Evolutionary conservation across 495 filamentous ascomycete genomes (phyloP).

Genomic region (Rhizodiscina lignyota): DNA sequence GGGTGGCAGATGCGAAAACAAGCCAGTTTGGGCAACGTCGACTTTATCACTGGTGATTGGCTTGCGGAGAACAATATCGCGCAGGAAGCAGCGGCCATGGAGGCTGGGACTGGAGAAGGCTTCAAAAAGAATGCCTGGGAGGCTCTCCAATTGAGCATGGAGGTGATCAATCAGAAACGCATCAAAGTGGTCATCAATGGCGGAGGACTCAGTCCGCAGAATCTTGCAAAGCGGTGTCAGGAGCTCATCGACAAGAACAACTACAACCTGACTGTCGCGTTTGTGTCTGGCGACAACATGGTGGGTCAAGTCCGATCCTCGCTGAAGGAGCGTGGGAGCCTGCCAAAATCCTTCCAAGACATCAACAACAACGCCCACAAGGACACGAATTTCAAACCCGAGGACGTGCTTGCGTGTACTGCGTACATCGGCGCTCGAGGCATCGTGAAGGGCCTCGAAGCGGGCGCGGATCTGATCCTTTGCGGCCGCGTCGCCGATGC

Average conservation of each 20-base stretch:
- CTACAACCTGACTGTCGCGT: not conserved
- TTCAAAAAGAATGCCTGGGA: conserved; percentile 1
- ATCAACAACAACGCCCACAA: too few relatives aligned
- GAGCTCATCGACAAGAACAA: not conserved
- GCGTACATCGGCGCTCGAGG: conserved; percentile 33
- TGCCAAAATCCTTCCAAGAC: too few relatives aligned
- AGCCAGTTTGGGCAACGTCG: too few relatives aligned
- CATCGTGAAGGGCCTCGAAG: conserved; percentile 29
- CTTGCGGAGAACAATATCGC: not conserved
- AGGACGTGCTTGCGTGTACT: conserved; percentile 9
- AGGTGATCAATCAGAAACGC: conserved; percentile 21
- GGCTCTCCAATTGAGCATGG: conserved; percentile 20
- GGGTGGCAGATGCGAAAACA: too few relatives aligned
- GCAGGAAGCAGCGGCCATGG: not conserved
- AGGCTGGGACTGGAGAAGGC: not conserved
- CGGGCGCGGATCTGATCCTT: conserved; percentile 40
- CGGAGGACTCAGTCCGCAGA: conserved; percentile 23
- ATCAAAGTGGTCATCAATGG: conserved; percentile 27
- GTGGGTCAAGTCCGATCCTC: conserved; percentile 2
- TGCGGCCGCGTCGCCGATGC: conserved; percentile 40
- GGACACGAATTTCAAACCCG: conserved; percentile 4
- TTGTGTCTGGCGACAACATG: conserved; percentile 26
- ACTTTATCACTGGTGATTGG: not conserved
- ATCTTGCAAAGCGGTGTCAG: conserved; percentile 13
- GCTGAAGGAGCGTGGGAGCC: not conserved